Evolutionary conservation across 352 stramenopile species (phyloP).

Genomic region (Phytopythium aichiense): DNA sequence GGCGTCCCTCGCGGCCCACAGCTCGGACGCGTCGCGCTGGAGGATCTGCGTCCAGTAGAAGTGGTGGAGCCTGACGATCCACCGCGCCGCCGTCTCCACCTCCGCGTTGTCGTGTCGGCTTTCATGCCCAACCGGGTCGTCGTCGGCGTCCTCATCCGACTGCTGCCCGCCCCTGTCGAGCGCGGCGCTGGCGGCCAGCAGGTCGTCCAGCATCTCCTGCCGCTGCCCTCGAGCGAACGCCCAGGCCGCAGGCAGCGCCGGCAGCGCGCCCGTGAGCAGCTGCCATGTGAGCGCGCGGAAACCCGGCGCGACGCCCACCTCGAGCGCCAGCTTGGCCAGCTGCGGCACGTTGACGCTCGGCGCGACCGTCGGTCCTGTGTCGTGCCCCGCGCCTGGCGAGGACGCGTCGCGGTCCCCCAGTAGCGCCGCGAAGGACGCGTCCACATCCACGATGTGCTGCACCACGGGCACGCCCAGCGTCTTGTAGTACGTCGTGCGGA

Average conservation of each 20-base stretch:
- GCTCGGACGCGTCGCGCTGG: constrained; percentile 12
- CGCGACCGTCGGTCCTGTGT: no score
- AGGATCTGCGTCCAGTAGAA: constrained; percentile 41
- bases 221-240: constrained; percentile 48
- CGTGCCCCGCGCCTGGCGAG: neutral
- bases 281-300: constrained; percentile 59
- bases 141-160: constrained; percentile 6
- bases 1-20: constrained; percentile 34
- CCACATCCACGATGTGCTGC: constrained; percentile 77
- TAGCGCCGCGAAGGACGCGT: constrained; percentile 68
- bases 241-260: constrained; percentile 58
- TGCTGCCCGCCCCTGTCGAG: constrained; percentile 15
- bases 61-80: constrained; percentile 35
- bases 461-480: constrained; percentile 81
- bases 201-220: constrained; percentile 59
- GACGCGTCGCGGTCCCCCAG: constrained; percentile 17
- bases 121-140: neutral
- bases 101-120: neutral
- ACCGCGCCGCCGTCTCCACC: neutral
- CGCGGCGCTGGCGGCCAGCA: constrained; percentile 43
- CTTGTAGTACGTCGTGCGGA: constrained; percentile 87
- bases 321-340: constrained; percentile 67
- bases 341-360: constrained; percentile 53
- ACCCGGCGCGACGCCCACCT: constrained; percentile 57
- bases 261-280: constrained; percentile 49